Evolutionary conservation across 371 early-diverging fungal species (phyloP), one percentile per base, ranked within the genome.

Genomic region (Apophysomyces sp.): DNA sequence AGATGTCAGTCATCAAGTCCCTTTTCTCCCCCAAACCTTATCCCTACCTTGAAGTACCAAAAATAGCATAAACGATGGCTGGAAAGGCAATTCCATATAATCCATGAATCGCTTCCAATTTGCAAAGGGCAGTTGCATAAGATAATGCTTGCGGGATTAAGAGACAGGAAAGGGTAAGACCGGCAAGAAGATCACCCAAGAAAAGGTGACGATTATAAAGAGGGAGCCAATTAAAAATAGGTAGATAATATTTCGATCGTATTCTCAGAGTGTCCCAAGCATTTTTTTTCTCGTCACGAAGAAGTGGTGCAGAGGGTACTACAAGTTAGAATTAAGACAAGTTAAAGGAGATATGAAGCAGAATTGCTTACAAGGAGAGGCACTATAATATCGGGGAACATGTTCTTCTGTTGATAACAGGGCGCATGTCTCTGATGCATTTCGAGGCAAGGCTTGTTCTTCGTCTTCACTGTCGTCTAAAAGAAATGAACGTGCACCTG

Each of bases 121-220:
- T 86, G 39, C 94, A 91, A 34, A 97, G 75, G 4, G 89, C 88
- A 9, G 91, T 85, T 7, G 95, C 92, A 77, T 98, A 98, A 21
- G 95, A 93, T 49, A 98, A 76, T 30, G 85, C 88, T 71, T 94
- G 94, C 1, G 96, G 97, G 13, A 97, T 84, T 63, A 97, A 78
- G 69, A 96, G 68, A 62, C 91, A 93, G 12, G 95, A 87, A 8
- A 97, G 87, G 9, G 95, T 94, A 31, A 94, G 74, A 28, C 95
- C 96, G 12, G 97, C 95, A 31, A 92, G 73, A 15, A 92, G 62
- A 72, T 97, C 97, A 24, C 80, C 67, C 69, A 74, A 63, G 61
- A 80, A 66, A 8, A 81, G 65, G 4, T 75, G 65, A 36, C 71
- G 52, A 52, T 76, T 77, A 77, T 96, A 97, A 18, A 72, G 68